phyloP scores from a whole-genome alignment of 768 basidiomycete genomes.

The Phylloporus sp. region DNA sequence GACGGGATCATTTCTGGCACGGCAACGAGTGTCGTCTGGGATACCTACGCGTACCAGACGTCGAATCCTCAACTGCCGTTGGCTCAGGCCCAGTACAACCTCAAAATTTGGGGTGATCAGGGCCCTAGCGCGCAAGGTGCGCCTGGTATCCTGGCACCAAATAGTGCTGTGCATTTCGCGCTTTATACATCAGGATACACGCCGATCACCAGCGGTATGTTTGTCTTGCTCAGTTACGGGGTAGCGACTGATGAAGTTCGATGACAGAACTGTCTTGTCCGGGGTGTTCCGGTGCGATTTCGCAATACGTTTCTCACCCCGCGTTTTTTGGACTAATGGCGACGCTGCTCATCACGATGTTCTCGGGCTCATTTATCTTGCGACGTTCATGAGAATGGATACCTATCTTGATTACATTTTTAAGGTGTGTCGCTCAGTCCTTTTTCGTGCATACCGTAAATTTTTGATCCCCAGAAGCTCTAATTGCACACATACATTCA shows the following conservation, averaged over 20 bases:
- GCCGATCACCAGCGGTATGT: slow-evolving; percentile 37
- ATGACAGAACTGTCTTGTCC: slow-evolving; percentile 15
- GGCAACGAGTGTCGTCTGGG: slow-evolving; percentile 51
- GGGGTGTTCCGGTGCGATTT: slow-evolving; percentile 18
- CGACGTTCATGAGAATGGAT: slow-evolving; percentile 1
- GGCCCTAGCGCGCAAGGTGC: slow-evolving; percentile 44
- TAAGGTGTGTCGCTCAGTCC: not conserved
- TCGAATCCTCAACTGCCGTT: slow-evolving; percentile 46
- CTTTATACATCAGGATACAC: slow-evolving; percentile 54
- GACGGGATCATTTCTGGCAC: slow-evolving; percentile 47
- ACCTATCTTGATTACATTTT: not conserved
- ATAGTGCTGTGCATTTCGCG: slow-evolving; percentile 49
- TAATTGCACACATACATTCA: not conserved
- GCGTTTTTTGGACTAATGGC: slow-evolving; percentile 14
- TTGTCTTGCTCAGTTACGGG: not conserved
- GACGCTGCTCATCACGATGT: slow-evolving; percentile 20
- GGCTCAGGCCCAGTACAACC: slow-evolving; percentile 53
- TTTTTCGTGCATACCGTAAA: not conserved
- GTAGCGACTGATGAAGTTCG: not conserved
- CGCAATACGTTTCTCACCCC: slow-evolving; percentile 10
- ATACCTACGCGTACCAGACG: slow-evolving; percentile 50
- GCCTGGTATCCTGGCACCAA: slow-evolving; percentile 49
- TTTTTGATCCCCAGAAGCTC: not conserved
- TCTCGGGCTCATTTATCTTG: slow-evolving; percentile 11
- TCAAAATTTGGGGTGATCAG: slow-evolving; percentile 52